Conservation (phyloP, 164 flowering plant genomes). For the Cinnamomum chago region DNA sequence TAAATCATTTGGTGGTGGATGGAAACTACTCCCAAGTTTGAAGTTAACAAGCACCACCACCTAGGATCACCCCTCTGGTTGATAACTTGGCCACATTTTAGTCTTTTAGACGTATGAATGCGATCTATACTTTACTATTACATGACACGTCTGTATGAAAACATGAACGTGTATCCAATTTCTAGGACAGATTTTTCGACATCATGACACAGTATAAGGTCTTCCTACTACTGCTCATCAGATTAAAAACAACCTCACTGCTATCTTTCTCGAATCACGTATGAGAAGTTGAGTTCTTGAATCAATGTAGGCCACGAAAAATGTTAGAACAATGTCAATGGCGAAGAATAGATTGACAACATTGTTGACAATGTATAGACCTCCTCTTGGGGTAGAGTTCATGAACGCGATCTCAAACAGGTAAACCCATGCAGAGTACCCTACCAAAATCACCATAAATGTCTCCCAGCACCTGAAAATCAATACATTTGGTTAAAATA, state of each 20-base stretch:
- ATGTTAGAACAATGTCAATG: slow-evolving; percentile 65
- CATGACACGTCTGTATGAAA: too few relatives aligned
- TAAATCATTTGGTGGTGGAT: too few relatives aligned
- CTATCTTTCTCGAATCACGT: slow-evolving; percentile 51
- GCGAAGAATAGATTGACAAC: slow-evolving; percentile 66
- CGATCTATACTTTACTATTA: too few relatives aligned
- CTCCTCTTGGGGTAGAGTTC: slow-evolving; percentile 25
- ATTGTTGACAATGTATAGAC: slow-evolving; percentile 57
- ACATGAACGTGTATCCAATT: too few relatives aligned
- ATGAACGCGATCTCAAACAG: slow-evolving; percentile 82
- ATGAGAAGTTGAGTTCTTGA: slow-evolving; percentile 63
- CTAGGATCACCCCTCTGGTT: too few relatives aligned
- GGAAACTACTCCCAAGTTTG: too few relatives aligned
- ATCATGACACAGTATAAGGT: too few relatives aligned
- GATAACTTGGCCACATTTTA: too few relatives aligned
- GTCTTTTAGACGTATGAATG: too few relatives aligned
- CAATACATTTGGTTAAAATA: not conserved
- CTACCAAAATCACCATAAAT: slow-evolving; percentile 66
- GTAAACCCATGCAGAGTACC: slow-evolving; percentile 72
- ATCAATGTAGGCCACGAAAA: slow-evolving; percentile 80
- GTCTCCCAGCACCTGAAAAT: slow-evolving; percentile 80
- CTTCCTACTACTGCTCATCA: not conserved
- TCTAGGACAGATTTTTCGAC: too few relatives aligned
- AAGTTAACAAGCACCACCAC: too few relatives aligned
- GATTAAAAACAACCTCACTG: slow-evolving; percentile 44